Conservation (phyloP, 73 alveolate genomes). For the Blepharisma japonicum region DNA sequence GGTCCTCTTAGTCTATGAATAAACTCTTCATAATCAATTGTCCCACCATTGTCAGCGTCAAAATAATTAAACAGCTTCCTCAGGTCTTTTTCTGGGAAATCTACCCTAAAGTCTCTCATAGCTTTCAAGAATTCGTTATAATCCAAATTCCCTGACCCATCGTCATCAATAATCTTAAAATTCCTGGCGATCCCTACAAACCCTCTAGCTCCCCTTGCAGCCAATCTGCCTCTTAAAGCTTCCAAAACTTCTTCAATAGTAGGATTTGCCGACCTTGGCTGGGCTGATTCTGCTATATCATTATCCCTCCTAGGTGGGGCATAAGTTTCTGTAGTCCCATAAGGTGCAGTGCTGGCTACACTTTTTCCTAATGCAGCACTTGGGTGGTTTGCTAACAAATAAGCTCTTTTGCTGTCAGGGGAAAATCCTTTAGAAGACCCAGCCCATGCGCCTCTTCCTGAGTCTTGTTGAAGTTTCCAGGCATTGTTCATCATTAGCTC, state of each 20-base stretch:
- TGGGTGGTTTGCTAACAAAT: slow-evolving; percentile 26
- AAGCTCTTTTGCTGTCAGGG: slow-evolving; percentile 15
- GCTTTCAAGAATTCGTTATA: slow-evolving; percentile 35
- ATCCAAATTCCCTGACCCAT: slow-evolving; percentile 6
- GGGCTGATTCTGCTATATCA: neutral
- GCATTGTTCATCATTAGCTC: slow-evolving; percentile 3
- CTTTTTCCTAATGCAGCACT: neutral
- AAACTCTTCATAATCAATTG: slow-evolving; percentile 35
- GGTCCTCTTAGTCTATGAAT: slow-evolving; percentile 34
- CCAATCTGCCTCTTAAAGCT: slow-evolving; percentile 62
- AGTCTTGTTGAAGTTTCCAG: neutral
- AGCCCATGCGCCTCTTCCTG: neutral
- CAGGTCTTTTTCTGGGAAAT: slow-evolving; percentile 31
- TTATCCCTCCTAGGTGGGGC: neutral
- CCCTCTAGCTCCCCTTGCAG: slow-evolving; percentile 84
- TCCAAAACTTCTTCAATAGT: slow-evolving; percentile 39
- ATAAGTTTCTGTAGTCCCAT: slow-evolving; percentile 15
- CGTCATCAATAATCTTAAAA: slow-evolving; percentile 38
- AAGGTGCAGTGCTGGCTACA: slow-evolving; percentile 35
- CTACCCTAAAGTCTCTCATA: slow-evolving; percentile 27
- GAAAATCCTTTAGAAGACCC: neutral
- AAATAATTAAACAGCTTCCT: slow-evolving; percentile 28
- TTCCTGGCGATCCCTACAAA: slow-evolving; percentile 78
- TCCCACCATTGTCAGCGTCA: slow-evolving; percentile 31
- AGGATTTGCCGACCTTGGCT: neutral